A percentile compares a stretch with the other conserved stretches of the same genome.
Evolutionary conservation across 306 rosid genomes (phyloP).

Genomic region (Prunus armeniaca): DNA sequence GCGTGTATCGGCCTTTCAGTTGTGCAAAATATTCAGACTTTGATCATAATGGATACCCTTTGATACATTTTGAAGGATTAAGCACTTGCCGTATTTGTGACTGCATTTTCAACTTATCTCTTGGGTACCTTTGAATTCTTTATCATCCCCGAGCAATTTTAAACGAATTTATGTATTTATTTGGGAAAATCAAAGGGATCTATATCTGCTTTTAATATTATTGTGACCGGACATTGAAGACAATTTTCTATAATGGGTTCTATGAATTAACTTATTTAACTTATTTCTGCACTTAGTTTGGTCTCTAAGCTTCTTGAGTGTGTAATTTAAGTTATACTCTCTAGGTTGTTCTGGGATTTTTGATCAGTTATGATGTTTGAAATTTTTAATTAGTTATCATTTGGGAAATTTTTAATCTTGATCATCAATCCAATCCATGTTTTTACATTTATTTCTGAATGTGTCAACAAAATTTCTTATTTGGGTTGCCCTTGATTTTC

Average conservation of each 20-base stretch:
- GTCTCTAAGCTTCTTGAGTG: conserved; percentile 9
- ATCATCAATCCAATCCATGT: conserved; percentile 13
- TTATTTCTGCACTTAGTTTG: conserved; percentile 14
- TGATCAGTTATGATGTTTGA: background rate
- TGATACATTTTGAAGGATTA: conserved; percentile 24
- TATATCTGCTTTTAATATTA: background rate
- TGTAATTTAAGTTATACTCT: background rate
- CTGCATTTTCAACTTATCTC: conserved; percentile 2
- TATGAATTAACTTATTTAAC: conserved; percentile 17
- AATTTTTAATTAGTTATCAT: conserved; percentile 1
- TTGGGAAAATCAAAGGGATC: background rate
- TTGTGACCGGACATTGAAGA: conserved; percentile 2
- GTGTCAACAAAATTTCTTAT: background rate
- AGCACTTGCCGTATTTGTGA: conserved; percentile 3
- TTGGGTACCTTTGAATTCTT: conserved; percentile 14
- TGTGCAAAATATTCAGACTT: conserved; percentile 4
- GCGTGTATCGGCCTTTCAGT: background rate
- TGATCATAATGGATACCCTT: conserved; percentile 25
- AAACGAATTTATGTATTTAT: conserved; percentile 13
- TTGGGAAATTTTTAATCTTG: conserved; percentile 16
- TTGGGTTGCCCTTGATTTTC: background rate
- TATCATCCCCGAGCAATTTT: conserved; percentile 3
- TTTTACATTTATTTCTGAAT: background rate
- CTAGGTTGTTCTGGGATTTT: background rate
- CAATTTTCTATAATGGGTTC: conserved; percentile 6